Percentiles rank a stretch among this genome's conserved stretches.
These are phyloP conservation scores for Novakomyces olei DNA, from an alignment of 805 yeast genomes.

Conservation along the genomic window DNA sequence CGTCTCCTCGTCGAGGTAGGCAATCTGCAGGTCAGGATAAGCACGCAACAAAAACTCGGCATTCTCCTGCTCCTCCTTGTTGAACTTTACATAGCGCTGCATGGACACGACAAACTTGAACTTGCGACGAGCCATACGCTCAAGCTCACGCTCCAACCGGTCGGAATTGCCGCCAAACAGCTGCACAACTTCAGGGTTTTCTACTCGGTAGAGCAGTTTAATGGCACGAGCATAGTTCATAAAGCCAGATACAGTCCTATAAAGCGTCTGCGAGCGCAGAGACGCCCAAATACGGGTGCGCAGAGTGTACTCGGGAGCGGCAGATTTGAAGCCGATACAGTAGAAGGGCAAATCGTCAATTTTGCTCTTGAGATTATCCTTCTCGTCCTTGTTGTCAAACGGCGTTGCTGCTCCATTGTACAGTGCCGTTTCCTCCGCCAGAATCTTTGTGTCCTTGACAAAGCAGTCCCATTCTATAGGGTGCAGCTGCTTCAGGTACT, in stretches of 20 bases:
- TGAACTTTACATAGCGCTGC: constrained; percentile 59
- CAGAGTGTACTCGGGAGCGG: constrained; percentile 88
- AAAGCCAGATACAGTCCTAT: constrained; percentile 93
- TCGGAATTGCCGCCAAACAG: constrained; percentile 98
- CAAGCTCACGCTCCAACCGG: constrained; percentile 83
- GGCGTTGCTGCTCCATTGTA: constrained; percentile 14
- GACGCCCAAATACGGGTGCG: constrained; percentile 99
- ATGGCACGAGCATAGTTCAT: constrained; percentile 97
- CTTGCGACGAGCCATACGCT: constrained; percentile 58
- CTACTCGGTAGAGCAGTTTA: constrained; percentile 79
- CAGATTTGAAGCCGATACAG: constrained; percentile 91
- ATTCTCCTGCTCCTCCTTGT: constrained; percentile 41
- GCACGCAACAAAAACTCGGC: constrained; percentile 44
- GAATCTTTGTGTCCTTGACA: constrained; percentile 82
- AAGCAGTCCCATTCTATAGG: constrained; percentile 97
- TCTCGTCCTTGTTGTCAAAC: constrained; percentile 23
- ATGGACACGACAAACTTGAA: constrained; percentile 64
- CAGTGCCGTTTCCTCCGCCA: constrained; percentile 85
- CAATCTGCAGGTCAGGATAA: constrained; percentile 54
- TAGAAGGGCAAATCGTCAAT: constrained; percentile 83
- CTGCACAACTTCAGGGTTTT: constrained; percentile 85
- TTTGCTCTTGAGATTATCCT: constrained; percentile 45
- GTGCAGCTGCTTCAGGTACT: constrained; percentile 82
- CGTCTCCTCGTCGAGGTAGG: constrained; percentile 85
- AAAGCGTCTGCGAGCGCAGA: constrained; percentile 83